phyloP scores from a whole-genome alignment of 805 yeast genomes.

The Tetrapisispora nanseiensis region DNA sequence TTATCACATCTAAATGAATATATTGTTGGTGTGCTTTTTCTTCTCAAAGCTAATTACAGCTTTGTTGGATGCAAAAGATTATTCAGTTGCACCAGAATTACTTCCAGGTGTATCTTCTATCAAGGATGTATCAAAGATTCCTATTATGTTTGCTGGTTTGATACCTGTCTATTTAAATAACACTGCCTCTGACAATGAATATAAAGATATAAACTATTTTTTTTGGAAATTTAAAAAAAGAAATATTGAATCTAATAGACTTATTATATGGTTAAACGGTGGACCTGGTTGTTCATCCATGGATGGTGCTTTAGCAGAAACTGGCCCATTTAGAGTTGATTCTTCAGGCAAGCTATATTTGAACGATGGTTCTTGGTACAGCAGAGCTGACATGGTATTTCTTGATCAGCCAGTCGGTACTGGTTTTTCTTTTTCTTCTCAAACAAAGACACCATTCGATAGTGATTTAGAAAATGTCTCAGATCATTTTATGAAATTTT shows the following conservation, averaged over 20 bases:
- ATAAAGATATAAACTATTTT: conserved; percentile 40
- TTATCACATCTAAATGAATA: not conserved
- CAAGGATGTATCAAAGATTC: conserved; percentile 13
- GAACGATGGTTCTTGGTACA: conserved; percentile 78
- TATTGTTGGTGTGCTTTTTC: not conserved
- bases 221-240: conserved; percentile 57
- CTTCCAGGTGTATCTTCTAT: conserved; percentile 22
- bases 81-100: conserved; percentile 18
- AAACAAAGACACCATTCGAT: conserved; percentile 28
- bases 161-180: conserved; percentile 34
- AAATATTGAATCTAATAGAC: conserved; percentile 20
- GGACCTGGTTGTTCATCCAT: conserved; percentile 98
- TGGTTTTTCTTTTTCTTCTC: conserved; percentile 65
- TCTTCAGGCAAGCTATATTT: conserved; percentile 36
- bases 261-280: conserved; percentile 88
- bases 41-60: not conserved
- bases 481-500: conserved; percentile 51
- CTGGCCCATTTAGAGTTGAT: conserved; percentile 74
- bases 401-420: conserved; percentile 95
- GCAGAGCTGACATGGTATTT: conserved; percentile 65
- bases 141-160: conserved; percentile 55
- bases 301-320: conserved; percentile 93
- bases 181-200: conserved; percentile 33
- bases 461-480: conserved; percentile 49
- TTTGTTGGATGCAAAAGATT: not conserved